Percentiles rank a stretch among this genome's conserved stretches.
Conservation (phyloP, 345 rosid species). For the Populus nigra region DNA sequence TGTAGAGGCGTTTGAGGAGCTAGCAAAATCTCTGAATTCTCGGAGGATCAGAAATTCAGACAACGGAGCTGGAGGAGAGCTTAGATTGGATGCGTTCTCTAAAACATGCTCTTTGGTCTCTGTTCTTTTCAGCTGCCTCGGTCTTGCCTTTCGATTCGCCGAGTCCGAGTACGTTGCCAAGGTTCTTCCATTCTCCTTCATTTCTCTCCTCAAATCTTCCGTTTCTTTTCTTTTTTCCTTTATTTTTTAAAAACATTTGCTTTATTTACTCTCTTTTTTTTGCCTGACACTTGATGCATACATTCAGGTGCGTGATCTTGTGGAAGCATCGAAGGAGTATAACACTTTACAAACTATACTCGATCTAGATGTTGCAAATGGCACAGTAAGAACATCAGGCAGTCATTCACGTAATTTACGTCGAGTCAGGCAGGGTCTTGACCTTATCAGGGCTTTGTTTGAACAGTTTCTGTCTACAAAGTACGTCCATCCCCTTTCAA, state of each 20-base stretch:
- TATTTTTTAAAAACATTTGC: not conserved
- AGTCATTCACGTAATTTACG: constrained; percentile 77
- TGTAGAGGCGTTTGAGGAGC: constrained; percentile 60
- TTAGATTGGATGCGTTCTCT: constrained; percentile 51
- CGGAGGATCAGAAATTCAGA: not conserved
- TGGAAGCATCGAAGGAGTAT: constrained; percentile 60
- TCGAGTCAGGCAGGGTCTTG: constrained; percentile 92
- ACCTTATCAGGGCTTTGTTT: constrained; percentile 76
- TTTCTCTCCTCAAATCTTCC: not conserved
- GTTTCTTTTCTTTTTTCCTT: not conserved
- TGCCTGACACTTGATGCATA: not conserved
- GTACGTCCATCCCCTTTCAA: constrained; percentile 23
- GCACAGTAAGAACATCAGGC: constrained; percentile 70
- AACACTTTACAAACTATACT: constrained; percentile 52
- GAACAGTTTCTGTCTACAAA: constrained; percentile 58
- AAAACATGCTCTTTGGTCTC: constrained; percentile 65
- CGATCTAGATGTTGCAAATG: constrained; percentile 62
- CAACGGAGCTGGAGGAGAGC: constrained; percentile 5
- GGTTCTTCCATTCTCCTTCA: constrained; percentile 31
- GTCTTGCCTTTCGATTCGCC: constrained; percentile 88
- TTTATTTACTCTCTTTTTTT: not conserved
- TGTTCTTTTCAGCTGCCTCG: constrained; percentile 66
- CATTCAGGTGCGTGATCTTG: constrained; percentile 54
- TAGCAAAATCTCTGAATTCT: constrained; percentile 35
- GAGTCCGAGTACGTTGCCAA: constrained; percentile 75